Percentiles rank a stretch among this genome's conserved stretches.
These are phyloP conservation scores for Pulveroboletus sp. DNA, from an alignment of 768 basidiomycete species.

Conservation along the genomic window DNA sequence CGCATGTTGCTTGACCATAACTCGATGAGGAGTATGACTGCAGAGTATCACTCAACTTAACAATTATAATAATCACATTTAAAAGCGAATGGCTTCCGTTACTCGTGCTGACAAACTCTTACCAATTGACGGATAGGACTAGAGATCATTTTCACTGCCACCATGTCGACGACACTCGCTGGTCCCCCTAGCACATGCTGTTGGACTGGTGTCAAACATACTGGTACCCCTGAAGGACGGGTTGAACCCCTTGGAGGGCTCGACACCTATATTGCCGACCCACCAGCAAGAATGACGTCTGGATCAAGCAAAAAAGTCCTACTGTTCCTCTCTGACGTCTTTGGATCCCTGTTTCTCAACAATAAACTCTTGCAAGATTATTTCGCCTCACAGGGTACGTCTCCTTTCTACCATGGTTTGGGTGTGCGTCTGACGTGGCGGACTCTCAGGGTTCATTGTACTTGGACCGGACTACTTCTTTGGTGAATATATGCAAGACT, in stretches of 20 bases:
- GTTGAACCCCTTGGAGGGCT: conserved; percentile 44
- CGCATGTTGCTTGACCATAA: not conserved
- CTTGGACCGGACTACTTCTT: conserved; percentile 62
- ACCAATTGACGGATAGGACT: too few relatives aligned
- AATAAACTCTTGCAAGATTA: conserved; percentile 49
- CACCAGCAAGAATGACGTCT: conserved; percentile 22
- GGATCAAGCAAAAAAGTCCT: conserved; percentile 42
- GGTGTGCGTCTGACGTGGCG: too few relatives aligned
- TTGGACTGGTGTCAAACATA: conserved; percentile 47
- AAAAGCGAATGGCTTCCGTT: too few relatives aligned
- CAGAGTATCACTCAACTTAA: too few relatives aligned
- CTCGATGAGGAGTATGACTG: not conserved
- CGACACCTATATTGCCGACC: conserved; percentile 54
- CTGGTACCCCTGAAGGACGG: conserved; percentile 45
- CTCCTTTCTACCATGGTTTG: not conserved
- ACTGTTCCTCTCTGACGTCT: conserved; percentile 56
- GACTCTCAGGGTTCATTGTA: conserved; percentile 48
- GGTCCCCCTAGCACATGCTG: conserved; percentile 46
- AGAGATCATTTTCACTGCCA: too few relatives aligned
- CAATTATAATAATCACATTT: too few relatives aligned
- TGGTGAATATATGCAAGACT: conserved; percentile 40
- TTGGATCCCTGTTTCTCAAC: conserved; percentile 52
- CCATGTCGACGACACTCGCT: conserved; percentile 35
- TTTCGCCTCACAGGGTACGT: conserved; percentile 54
- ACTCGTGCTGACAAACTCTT: too few relatives aligned